These are phyloP conservation scores for Piromyces finnis DNA, from an alignment of 192 early-diverging fungal genomes.

Conservation along the genomic window DNA sequence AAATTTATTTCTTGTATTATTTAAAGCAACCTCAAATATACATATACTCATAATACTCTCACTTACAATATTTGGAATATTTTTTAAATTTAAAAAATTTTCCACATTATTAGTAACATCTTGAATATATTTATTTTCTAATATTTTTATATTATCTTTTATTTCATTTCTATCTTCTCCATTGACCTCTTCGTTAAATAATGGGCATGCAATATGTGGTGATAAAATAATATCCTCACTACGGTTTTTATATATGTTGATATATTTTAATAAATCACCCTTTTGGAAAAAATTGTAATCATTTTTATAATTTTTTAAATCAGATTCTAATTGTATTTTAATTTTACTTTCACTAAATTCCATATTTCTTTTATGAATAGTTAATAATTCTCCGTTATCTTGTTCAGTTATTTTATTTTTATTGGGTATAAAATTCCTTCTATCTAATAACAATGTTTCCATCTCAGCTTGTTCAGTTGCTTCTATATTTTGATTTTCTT, in stretches of 20 bases:
- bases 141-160: background rate
- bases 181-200: background rate
- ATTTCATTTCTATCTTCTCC: background rate
- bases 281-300: background rate
- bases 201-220: background rate
- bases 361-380: background rate
- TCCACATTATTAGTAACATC: background rate
- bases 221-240: background rate
- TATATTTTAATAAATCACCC: background rate
- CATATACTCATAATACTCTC: background rate
- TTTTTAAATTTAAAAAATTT: background rate
- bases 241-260: background rate
- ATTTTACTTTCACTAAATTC: background rate
- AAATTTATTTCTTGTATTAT: background rate
- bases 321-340: background rate
- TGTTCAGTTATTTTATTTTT: background rate
- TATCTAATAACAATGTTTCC: background rate
- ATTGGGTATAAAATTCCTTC: too few relatives aligned
- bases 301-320: background rate
- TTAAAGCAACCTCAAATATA: background rate
- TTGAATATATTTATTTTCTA: background rate
- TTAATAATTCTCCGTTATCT: background rate
- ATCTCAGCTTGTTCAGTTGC: background rate
- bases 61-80: background rate
- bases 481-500: too few relatives aligned